Conservation (phyloP, 805 yeast species). For the Helenozyma rhizophorensis region DNA sequence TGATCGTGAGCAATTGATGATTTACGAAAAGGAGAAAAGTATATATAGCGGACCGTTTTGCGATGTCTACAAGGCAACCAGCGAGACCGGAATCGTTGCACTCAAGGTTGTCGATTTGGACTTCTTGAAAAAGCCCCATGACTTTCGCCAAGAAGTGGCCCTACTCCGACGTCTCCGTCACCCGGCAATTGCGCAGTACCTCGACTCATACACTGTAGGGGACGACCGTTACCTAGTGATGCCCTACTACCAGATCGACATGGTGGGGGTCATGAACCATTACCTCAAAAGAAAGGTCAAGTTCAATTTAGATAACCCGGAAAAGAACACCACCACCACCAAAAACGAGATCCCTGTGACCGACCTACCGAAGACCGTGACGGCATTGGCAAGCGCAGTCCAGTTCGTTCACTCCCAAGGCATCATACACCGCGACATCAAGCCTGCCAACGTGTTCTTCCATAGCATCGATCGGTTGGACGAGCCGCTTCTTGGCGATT, state of each 20-base stretch:
- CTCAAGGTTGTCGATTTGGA: constrained; percentile 38
- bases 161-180: constrained; percentile 20
- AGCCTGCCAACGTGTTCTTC: constrained; percentile 35
- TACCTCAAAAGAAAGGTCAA: constrained; percentile 17
- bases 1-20: too few species aligned
- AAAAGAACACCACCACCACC: constrained; percentile 7
- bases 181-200: constrained; percentile 11
- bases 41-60: constrained; percentile 34
- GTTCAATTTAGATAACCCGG: constrained; percentile 23
- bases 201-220: constrained; percentile 18
- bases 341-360: constrained; percentile 14
- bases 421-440: constrained; percentile 40
- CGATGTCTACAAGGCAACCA: constrained; percentile 25
- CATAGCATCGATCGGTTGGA: constrained; percentile 13
- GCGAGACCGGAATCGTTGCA: constrained; percentile 18
- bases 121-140: constrained; percentile 32
- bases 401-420: constrained; percentile 27
- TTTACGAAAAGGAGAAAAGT: constrained; percentile 18
- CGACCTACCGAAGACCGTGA: constrained; percentile 10
- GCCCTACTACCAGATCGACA: constrained; percentile 24
- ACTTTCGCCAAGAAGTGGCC: constrained; percentile 26
- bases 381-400: constrained; percentile 21
- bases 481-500: constrained; percentile 50
- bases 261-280: constrained; percentile 21
- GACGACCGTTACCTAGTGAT: constrained; percentile 35